phyloP scores from a whole-genome alignment of 1,284 basidiomycete species.

The Papiliotrema laurentii region DNA sequence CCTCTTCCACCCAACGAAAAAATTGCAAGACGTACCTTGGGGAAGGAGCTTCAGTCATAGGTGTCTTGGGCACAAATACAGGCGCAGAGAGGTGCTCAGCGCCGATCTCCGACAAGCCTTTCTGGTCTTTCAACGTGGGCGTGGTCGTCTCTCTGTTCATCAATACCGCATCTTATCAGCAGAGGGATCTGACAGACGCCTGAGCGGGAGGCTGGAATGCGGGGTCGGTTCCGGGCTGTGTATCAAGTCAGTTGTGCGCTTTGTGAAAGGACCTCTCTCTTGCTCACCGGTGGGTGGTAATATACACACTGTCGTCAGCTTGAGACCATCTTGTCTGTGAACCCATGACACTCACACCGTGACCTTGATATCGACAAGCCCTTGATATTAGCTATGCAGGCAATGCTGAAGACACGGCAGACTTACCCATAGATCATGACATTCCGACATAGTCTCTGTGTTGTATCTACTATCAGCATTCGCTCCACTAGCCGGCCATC shows the following conservation, averaged over 20 bases:
- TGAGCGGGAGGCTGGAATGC: background rate
- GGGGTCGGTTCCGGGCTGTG: slow-evolving; percentile 7
- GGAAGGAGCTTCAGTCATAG: slow-evolving; percentile 23
- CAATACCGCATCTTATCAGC: background rate
- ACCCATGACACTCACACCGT: slow-evolving; percentile 52
- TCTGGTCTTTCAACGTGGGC: slow-evolving; percentile 5
- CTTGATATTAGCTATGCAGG: slow-evolving; percentile 46
- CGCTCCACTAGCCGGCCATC: slow-evolving; percentile 7
- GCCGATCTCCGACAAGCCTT: slow-evolving; percentile 44
- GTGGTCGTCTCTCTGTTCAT: background rate
- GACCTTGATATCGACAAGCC: slow-evolving; percentile 76
- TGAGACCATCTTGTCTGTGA: slow-evolving; percentile 2
- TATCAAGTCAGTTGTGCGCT: background rate
- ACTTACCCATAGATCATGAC: slow-evolving; percentile 78
- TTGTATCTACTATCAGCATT: slow-evolving; percentile 22
- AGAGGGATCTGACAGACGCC: slow-evolving; percentile 1
- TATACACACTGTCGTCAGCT: slow-evolving; percentile 57
- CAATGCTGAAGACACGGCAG: background rate
- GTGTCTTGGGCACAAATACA: slow-evolving; percentile 73
- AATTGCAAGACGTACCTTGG: slow-evolving; percentile 21
- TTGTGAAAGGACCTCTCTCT: no score
- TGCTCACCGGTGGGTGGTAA: slow-evolving; percentile 70
- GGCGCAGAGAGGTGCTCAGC: slow-evolving; percentile 55
- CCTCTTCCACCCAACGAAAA: no score
- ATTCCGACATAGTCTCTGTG: slow-evolving; percentile 75